Evolutionary conservation across 805 yeast species (phyloP).

Genomic region (Wickerhamomyces chaumierensis): DNA sequence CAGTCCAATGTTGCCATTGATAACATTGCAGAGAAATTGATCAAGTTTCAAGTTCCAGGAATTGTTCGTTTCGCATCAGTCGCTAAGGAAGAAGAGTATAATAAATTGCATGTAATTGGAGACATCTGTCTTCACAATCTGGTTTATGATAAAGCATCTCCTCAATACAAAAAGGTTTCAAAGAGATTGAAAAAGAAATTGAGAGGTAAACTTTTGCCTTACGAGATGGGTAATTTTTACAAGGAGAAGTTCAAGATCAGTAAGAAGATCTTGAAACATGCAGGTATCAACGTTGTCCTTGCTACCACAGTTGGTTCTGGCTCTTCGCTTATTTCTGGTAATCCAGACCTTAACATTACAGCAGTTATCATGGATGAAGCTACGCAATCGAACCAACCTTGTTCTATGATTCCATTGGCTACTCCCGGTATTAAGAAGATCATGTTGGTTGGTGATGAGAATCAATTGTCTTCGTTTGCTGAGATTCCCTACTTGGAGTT

Average conservation of each 20-base stretch:
- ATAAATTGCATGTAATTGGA: slow-evolving; percentile 41
- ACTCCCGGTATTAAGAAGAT: slow-evolving; percentile 56
- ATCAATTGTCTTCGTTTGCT: slow-evolving; percentile 62
- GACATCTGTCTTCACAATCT: slow-evolving; percentile 56
- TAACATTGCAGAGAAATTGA: slow-evolving; percentile 60
- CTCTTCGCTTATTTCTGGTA: slow-evolving; percentile 48
- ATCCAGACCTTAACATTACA: slow-evolving; percentile 45
- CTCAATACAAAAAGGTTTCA: slow-evolving; percentile 29
- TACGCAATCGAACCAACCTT: slow-evolving; percentile 66
- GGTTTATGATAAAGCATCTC: slow-evolving; percentile 37
- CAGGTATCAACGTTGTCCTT: slow-evolving; percentile 61
- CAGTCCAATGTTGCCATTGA: slow-evolving; percentile 70
- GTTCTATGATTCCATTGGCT: slow-evolving; percentile 59
- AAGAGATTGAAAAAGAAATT: slow-evolving; percentile 33
- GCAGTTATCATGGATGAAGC: slow-evolving; percentile 73
- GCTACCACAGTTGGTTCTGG: slow-evolving; percentile 63
- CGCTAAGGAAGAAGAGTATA: slow-evolving; percentile 49
- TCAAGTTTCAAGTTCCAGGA: slow-evolving; percentile 35
- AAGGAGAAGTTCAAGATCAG: slow-evolving; percentile 34
- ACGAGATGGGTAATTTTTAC: slow-evolving; percentile 35
- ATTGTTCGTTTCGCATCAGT: slow-evolving; percentile 56
- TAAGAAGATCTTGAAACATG: slow-evolving; percentile 51
- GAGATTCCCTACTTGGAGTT: slow-evolving; percentile 54
- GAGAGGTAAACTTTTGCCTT: slow-evolving; percentile 32
- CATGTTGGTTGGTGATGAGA: slow-evolving; percentile 68